Percentiles rank a stretch among this genome's conserved stretches.
phyloP scores from a whole-genome alignment of 495 filamentous ascomycete species.

The Letharia columbiana region DNA sequence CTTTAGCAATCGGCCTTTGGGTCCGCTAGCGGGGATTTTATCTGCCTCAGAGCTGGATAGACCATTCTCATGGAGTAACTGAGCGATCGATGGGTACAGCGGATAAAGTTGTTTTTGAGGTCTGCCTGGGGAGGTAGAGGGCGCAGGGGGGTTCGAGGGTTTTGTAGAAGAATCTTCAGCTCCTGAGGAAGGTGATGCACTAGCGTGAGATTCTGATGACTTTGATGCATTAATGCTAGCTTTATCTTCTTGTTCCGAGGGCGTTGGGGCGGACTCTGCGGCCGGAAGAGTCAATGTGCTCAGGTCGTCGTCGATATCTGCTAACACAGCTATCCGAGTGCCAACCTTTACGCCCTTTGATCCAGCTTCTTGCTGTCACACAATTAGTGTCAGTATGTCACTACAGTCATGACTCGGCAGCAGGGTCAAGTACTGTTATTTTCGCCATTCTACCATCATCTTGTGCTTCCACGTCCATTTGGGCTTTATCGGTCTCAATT shows the following conservation, averaged over 20 bases:
- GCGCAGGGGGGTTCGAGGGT: constrained; percentile 30
- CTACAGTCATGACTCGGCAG: no score
- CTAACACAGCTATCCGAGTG: constrained; percentile 63
- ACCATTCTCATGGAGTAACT: constrained; percentile 68
- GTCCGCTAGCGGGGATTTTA: constrained; percentile 79
- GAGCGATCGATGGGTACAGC: constrained; percentile 75
- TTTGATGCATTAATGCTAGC: constrained; percentile 23
- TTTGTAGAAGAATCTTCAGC: constrained; percentile 26
- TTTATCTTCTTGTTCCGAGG: constrained; percentile 30
- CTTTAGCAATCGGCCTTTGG: constrained; percentile 84
- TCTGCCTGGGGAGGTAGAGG: constrained; percentile 37
- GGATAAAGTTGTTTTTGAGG: constrained; percentile 66
- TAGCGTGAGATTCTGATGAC: constrained; percentile 27
- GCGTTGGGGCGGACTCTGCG: constrained; percentile 41
- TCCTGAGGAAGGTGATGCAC: constrained; percentile 27
- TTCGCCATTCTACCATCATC: constrained; percentile 73
- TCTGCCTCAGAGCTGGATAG: constrained; percentile 61
- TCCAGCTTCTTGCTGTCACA: constrained; percentile 49
- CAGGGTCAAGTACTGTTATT: constrained; percentile 43
- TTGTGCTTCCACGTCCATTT: constrained; percentile 85
- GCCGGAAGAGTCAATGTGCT: constrained; percentile 56
- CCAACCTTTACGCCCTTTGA: constrained; percentile 65
- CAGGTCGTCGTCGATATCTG: constrained; percentile 67
- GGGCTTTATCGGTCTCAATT: constrained; percentile 83
- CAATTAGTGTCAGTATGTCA: not conserved